Evolutionary conservation across 495 filamentous ascomycete species (phyloP), one percentile per base, ranked within the genome.

Genomic region (Daldinia caldariorum): DNA sequence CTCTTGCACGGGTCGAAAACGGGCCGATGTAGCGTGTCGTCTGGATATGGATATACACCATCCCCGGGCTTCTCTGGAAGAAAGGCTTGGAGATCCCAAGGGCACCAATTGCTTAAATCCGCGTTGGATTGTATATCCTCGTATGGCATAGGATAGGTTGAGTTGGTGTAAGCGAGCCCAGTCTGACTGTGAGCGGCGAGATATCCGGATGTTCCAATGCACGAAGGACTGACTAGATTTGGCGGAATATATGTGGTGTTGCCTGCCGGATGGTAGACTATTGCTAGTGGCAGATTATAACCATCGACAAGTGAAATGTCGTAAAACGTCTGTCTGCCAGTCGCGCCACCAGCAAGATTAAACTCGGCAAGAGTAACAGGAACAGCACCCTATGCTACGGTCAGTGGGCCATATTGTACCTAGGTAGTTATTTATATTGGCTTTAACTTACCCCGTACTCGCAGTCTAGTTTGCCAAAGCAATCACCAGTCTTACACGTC

Each of bases 221-320:
- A 94, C 32, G 88, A 86, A 10, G 84, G 83, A 74, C 92, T 93
- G 16, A 88, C 91, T n/a, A 92, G 81, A 71, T 91, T 91, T 5
- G 89, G 89, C 13, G 90, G 89, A 66, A 93, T 86, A 66, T 84
- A 83, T 12, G 78, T 81, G 8, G 81, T 78, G 74, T 90, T 87
- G 32, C 82, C 74, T 22, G 80, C 82, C 32, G 81, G 89, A 51
- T 85, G 81, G 74, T 84, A 89, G 58, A 90, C 80, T 62, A 94
- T 88, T 31, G 82, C 89, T 58, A 94, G 69, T 6, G 90, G 90
- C 8, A 94, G 79, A 76, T 94, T 94, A 83, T 94, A 94, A 43
- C 92, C 92, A 76, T 94, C 92, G 31, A 94, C 92, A 37, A 94
- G 85, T 37, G 90, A 92, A 65, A 94, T 90, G 77, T 94, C 92